Evolutionary conservation across 768 basidiomycete genomes (phyloP), one percentile per base, ranked within the genome.

Genomic region (Peribolospora baueri): DNA sequence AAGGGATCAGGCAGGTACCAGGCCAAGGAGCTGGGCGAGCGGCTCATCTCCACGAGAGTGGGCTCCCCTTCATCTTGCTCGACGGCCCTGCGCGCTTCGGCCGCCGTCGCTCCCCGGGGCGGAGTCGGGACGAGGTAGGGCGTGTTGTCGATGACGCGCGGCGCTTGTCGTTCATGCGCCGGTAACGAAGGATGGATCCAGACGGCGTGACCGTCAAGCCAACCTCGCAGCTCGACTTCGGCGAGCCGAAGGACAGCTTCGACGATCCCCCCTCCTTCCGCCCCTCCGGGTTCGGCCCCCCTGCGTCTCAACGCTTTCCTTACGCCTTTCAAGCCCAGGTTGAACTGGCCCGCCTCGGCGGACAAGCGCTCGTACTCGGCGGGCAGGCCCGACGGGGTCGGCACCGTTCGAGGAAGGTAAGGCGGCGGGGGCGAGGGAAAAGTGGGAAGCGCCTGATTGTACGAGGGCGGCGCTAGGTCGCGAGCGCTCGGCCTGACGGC

Each of bases 1-100:
- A 56, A 55, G 1, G 59, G 55, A 10, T 52, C 47, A 9, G 59
- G 57, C 3, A 50, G 48, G 42, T 56, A 52, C 59, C 59, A 60
- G 39, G 54, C 47, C 50, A 60, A 48, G 3, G 59, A 14, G 41
- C 54, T 53, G 0, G 59, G 59, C 13, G 51, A 42, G 38, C 59
- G 57, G 10, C 57, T 46, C 13, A 60, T 51, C 48, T 60, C 59
- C n/a, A 52, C 54, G 36, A 60, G 52, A 0, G 57, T 56, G 1
- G 57, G 51, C 0, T 43, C 25, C 25, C 25, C 25, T 25, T 25
- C 25, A 25, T 25, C 25, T 25, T 25, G 25, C 25, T 25, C 25
- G 25, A 25, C 25, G 25, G 25, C 25, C 25, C 25, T 25, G 25
- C 25, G 25, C 25, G 25, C 25, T 25, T 25, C 25, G 25, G 25